Percentiles rank a stretch among this genome's conserved stretches.
Evolutionary conservation across 1,284 basidiomycete genomes (phyloP).

Genomic region (Meripilus lineatus): DNA sequence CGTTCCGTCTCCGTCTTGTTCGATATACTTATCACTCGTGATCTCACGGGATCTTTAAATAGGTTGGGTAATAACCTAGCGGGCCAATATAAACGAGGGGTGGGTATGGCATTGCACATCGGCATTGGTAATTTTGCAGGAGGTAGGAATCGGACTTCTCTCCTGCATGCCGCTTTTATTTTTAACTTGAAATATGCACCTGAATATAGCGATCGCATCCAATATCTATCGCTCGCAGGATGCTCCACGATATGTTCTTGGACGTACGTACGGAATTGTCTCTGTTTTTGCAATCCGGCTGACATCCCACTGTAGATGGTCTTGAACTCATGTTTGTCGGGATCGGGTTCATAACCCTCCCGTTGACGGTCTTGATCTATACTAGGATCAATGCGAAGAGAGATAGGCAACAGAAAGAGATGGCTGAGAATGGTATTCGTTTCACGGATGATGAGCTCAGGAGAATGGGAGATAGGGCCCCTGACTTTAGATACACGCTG

Average conservation of each 20-base stretch:
- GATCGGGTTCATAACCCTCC: conserved; percentile 12
- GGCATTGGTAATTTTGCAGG: conserved; percentile 54
- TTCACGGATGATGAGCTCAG: conserved; percentile 38
- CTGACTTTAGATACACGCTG: conserved; percentile 59
- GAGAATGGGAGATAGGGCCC: conserved; percentile 57
- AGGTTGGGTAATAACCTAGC: conserved; percentile 58
- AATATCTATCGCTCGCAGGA: conserved; percentile 60
- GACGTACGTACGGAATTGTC: conserved; percentile 38
- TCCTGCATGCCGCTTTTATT: conserved; percentile 21
- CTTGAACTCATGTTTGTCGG: conserved; percentile 16
- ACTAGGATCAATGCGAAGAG: conserved; percentile 20
- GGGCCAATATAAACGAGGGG: conserved; percentile 63
- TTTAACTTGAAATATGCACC: conserved; percentile 38
- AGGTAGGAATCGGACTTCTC: conserved; percentile 5
- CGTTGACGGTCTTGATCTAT: conserved; percentile 10
- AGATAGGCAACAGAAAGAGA: conserved; percentile 30
- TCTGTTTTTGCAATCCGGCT: not conserved
- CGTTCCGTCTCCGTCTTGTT: conserved; percentile 14
- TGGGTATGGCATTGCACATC: conserved; percentile 60
- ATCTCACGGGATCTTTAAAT: too few species aligned
- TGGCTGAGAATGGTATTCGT: conserved; percentile 28
- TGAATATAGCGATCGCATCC: conserved; percentile 42
- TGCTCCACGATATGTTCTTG: conserved; percentile 54
- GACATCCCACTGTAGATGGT: too few species aligned
- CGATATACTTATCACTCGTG: not conserved